Evolutionary conservation across 2,329 filamentous ascomycete genomes (phyloP), one percentile per base, ranked within the genome.

Genomic region (Penicillium digitatum): DNA sequence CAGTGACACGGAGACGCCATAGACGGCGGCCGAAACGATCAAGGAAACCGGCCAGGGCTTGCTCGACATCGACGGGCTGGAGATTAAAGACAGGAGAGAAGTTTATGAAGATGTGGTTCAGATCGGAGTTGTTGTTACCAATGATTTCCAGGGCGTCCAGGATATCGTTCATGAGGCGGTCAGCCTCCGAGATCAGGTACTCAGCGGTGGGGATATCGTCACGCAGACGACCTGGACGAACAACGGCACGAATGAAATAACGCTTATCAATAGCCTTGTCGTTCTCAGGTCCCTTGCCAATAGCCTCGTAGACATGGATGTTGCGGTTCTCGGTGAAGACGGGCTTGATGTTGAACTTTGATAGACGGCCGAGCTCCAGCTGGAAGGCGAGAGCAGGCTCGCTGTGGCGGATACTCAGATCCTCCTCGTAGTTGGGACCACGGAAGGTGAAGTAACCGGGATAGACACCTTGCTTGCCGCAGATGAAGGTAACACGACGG

Each of bases 81-180:
- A 99, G 85, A 72, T 91, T 90, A 86, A 99, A 97, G 56, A 96
- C 89, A 10, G 92, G 90, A 0, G 90, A 94, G 80, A 99, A 99
- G 83, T 99, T 97, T 82, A 99, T 94, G 81, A 99, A 99, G 82
- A 99, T 94, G 79, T 99, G 94, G 82, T 99, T 99, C 71, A 99
- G 83, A 81, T 99, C 94, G 48, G 94, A 96, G 79, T 95, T 95
- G 80, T 96, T 97, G 82, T 96, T 96, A 71, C 94, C 94, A 70
- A 96, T 95, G 67, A 99, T 96, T 81, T 99, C 94, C 55, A 99
- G 81, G 42, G 94, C 94, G 71, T 99, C 94, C 49, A 97, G 85
- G 69, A 99, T 97, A 72, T 99, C 94, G 72, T 90, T 97, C 83
- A 99, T 92, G 66, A 97, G 82, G 61, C 94, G 87, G 70, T 99